Evolutionary conservation across 345 rosid species (phyloP).

Genomic region (Limnanthes douglasii): DNA sequence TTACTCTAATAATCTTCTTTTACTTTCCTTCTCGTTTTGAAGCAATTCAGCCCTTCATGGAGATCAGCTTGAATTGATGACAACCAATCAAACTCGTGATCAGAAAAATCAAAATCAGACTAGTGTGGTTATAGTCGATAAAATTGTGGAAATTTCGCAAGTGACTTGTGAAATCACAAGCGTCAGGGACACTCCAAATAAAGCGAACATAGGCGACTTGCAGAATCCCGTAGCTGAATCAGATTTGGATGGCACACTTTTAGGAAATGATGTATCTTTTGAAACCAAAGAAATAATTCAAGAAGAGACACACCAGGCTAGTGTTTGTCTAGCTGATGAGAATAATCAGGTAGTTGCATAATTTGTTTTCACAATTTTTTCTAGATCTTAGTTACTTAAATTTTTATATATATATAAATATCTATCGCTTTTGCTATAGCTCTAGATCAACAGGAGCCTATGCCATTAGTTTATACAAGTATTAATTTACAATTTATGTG

Average conservation of each 20-base stretch:
- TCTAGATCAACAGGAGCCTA: too few relatives aligned
- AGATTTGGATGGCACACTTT: background rate
- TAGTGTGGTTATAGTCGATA: slow-evolving; percentile 18
- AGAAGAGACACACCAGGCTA: slow-evolving; percentile 9
- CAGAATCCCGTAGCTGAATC: slow-evolving; percentile 15
- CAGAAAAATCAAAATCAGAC: slow-evolving; percentile 21
- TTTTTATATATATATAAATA: too few relatives aligned
- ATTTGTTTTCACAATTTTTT: too few relatives aligned
- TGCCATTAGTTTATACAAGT: too few relatives aligned
- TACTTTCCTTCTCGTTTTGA: slow-evolving; percentile 10
- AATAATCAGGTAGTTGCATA: slow-evolving; percentile 11
- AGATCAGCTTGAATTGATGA: slow-evolving; percentile 22
- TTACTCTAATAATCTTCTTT: background rate
- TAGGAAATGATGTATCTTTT: background rate
- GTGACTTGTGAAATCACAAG: slow-evolving; percentile 23
- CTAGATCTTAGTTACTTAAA: too few relatives aligned
- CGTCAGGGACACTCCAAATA: slow-evolving; percentile 12
- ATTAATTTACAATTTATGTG: too few relatives aligned
- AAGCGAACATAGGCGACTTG: slow-evolving; percentile 14
- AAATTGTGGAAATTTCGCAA: slow-evolving; percentile 27
- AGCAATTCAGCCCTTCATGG: slow-evolving; percentile 16
- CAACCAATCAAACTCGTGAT: slow-evolving; percentile 17
- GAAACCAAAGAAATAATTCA: slow-evolving; percentile 7
- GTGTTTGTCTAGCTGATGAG: slow-evolving; percentile 4
- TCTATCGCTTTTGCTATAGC: too few relatives aligned